Conservation (phyloP, 495 filamentous ascomycete species). For the Penicillium macrosclerotiorum region DNA sequence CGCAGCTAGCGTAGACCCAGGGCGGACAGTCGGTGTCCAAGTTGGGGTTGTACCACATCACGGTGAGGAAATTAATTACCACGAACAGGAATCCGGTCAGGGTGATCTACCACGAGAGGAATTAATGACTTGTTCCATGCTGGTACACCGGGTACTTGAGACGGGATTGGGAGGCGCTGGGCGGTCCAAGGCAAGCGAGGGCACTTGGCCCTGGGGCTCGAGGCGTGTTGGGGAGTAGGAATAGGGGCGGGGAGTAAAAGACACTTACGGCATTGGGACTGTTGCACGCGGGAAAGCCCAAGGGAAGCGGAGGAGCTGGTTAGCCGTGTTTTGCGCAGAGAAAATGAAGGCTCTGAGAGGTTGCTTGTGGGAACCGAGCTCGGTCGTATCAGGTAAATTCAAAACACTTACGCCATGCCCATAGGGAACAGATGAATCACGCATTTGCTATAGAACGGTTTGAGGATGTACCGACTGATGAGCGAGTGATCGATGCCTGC, state of each 20-base stretch:
- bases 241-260: constrained; percentile 14
- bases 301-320: constrained; percentile 19
- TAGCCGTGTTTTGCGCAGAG: constrained; percentile 4
- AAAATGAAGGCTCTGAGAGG: no score
- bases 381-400: constrained; percentile 1
- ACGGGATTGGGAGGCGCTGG: no score
- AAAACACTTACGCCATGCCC: constrained; percentile 79
- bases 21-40: constrained; percentile 88
- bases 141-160: no score
- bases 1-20: constrained; percentile 94
- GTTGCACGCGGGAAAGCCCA: constrained; percentile 10
- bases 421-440: constrained; percentile 94
- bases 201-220: no score
- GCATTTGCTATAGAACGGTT: constrained; percentile 94
- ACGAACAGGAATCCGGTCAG: constrained; percentile 90
- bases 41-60: constrained; percentile 95
- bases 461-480: constrained; percentile 84
- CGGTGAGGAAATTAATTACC: constrained; percentile 83
- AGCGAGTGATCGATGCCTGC: constrained; percentile 85
- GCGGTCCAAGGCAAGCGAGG: no score
- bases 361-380: constrained; percentile 1
- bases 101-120: constrained; percentile 72
- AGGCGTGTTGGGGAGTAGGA: no score
- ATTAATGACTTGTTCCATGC: no score
- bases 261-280: constrained; percentile 62